phyloP scores from a whole-genome alignment of 148 eudicot genomes.

The Polygonum aviculare region DNA sequence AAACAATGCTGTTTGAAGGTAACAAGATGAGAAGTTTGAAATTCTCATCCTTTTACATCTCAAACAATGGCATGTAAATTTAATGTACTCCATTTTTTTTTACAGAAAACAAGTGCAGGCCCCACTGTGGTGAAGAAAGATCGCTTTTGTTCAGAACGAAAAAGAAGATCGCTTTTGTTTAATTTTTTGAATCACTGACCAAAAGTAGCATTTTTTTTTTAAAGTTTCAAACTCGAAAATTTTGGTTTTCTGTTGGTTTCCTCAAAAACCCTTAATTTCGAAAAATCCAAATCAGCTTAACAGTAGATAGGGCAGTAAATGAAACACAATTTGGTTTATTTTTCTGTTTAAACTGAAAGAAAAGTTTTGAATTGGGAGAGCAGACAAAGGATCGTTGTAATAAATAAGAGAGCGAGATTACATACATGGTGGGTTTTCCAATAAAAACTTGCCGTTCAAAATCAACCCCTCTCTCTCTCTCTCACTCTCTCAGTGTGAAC shows the following conservation, averaged over 20 bases:
- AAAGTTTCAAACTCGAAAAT: conserved; percentile 1
- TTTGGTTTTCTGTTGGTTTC: no score
- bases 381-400: not conserved
- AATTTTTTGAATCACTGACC: not conserved
- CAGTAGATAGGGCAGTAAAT: not conserved
- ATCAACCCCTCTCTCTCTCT: not conserved
- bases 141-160: not conserved
- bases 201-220: not conserved
- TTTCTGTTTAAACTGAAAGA: not conserved
- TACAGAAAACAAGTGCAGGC: no score
- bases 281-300: not conserved
- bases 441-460: conserved; percentile 3
- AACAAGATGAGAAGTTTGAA: not conserved
- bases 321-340: not conserved
- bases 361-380: not conserved
- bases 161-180: not conserved
- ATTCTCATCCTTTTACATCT: no score
- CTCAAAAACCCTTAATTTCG: not conserved
- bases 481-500: not conserved
- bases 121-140: not conserved
- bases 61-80: not conserved
- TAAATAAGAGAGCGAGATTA: not conserved
- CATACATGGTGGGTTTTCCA: not conserved
- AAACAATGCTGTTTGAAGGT: not conserved
- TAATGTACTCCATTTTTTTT: no score